These are phyloP conservation scores for Furcasterigmium furcatum DNA, from an alignment of 2,329 filamentous ascomycete species.

Conservation along the genomic window DNA sequence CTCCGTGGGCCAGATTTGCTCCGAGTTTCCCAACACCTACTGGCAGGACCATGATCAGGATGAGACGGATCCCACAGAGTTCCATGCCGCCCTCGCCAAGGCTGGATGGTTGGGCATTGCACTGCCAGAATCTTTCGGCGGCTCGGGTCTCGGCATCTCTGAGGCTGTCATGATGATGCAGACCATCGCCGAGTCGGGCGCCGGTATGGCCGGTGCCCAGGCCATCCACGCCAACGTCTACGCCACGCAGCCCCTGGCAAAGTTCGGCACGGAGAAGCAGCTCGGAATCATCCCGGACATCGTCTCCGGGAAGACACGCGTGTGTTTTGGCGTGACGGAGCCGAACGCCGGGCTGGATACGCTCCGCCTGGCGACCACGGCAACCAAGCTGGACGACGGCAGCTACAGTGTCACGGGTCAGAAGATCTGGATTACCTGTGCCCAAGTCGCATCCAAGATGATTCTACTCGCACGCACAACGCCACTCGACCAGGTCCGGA, in stretches of 20 bases:
- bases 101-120: slow-evolving; percentile 83
- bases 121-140: slow-evolving; percentile 70
- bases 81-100: slow-evolving; percentile 70
- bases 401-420: slow-evolving; percentile 70
- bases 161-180: slow-evolving; percentile 89
- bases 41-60: slow-evolving; percentile 73
- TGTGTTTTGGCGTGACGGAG: slow-evolving; percentile 84
- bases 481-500: slow-evolving; percentile 61
- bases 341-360: slow-evolving; percentile 80
- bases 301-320: slow-evolving; percentile 67
- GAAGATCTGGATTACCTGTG: slow-evolving; percentile 88
- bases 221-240: slow-evolving; percentile 67
- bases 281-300: slow-evolving; percentile 63
- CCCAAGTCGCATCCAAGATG: slow-evolving; percentile 81
- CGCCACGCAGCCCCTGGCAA: slow-evolving; percentile 71
- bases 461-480: slow-evolving; percentile 77
- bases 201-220: slow-evolving; percentile 71
- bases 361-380: slow-evolving; percentile 63
- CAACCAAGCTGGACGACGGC: slow-evolving; percentile 48
- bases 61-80: slow-evolving; percentile 68
- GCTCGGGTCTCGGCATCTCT: slow-evolving; percentile 71
- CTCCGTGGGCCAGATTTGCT: slow-evolving; percentile 65
- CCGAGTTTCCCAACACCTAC: slow-evolving; percentile 70
- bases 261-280: slow-evolving; percentile 67
- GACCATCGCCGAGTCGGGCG: slow-evolving; percentile 73